Conservation (phyloP, 176 grass and related monocot genomes). For the Ananas comosus region DNA sequence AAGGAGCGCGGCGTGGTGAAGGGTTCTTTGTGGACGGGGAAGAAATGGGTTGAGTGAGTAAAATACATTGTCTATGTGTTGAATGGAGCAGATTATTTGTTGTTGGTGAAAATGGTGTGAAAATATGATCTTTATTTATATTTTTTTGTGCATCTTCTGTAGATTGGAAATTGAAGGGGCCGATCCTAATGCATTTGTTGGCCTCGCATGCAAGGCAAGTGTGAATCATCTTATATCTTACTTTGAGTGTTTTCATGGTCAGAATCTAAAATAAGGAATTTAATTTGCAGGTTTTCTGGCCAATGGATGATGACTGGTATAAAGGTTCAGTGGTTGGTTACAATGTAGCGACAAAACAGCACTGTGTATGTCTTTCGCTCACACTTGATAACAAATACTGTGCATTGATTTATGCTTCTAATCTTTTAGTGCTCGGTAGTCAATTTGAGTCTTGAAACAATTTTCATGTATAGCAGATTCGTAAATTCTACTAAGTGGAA, state of each 20-base stretch:
- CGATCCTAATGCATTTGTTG: slow-evolving; percentile 45
- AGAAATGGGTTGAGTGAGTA: slow-evolving; percentile 94
- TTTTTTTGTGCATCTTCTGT: slow-evolving; percentile 15
- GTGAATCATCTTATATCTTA: neutral
- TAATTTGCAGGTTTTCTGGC: slow-evolving; percentile 78
- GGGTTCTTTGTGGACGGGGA: slow-evolving; percentile 31
- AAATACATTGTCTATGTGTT: neutral
- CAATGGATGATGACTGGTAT: slow-evolving; percentile 92
- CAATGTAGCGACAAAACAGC: slow-evolving; percentile 48
- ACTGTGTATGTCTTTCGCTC: slow-evolving; percentile 42
- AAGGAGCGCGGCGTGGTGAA: slow-evolving; percentile 21
- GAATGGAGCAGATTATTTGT: neutral
- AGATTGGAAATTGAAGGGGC: slow-evolving; percentile 62
- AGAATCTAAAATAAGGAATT: neutral
- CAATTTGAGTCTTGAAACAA: neutral
- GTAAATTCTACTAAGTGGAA: neutral
- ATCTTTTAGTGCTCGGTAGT: neutral
- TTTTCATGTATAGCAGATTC: neutral
- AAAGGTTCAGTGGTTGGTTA: slow-evolving; percentile 59
- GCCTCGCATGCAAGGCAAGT: slow-evolving; percentile 79
- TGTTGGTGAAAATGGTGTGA: neutral
- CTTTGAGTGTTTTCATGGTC: neutral
- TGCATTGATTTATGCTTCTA: neutral
- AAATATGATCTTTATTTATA: slow-evolving; percentile 7
- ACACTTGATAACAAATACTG: neutral